Conservation (phyloP, 495 filamentous ascomycete genomes). For the Penicillium daleae region DNA sequence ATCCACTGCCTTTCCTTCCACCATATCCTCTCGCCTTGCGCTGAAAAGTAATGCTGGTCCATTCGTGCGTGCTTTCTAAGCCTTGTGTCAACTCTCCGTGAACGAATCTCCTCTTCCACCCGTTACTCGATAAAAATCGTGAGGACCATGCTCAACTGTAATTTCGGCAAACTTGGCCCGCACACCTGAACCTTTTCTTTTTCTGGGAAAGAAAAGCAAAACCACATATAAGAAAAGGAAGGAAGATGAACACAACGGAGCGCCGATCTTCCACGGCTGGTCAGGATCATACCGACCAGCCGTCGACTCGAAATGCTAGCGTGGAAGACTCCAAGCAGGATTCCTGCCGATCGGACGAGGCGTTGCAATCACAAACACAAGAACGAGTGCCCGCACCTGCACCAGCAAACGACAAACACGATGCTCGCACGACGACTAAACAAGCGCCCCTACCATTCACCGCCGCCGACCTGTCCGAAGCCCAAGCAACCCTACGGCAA, state of each 20-base stretch:
- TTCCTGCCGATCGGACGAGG: constrained; percentile 30
- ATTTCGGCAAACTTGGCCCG: constrained; percentile 27
- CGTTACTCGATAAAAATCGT: constrained; percentile 1
- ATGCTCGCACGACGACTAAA: constrained; percentile 31
- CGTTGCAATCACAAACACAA: constrained; percentile 18
- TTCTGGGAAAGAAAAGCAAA: not conserved
- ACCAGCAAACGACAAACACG: constrained; percentile 30
- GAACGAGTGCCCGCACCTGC: constrained; percentile 13
- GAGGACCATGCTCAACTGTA: constrained; percentile 32
- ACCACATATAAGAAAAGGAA: constrained; percentile 15
- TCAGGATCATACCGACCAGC: constrained; percentile 36
- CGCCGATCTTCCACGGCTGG: constrained; percentile 36
- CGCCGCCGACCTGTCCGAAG: constrained; percentile 34
- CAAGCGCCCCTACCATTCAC: constrained; percentile 35
- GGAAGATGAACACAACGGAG: constrained; percentile 42
- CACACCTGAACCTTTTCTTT: constrained; percentile 16
- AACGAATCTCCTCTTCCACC: constrained; percentile 3
- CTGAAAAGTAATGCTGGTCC: constrained; percentile 45
- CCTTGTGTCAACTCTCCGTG: constrained; percentile 36
- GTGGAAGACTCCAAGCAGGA: constrained; percentile 29
- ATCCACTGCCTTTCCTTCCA: constrained; percentile 19
- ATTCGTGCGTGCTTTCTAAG: constrained; percentile 36
- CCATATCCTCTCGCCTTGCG: constrained; percentile 10
- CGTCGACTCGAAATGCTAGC: constrained; percentile 33
- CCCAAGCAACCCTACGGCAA: constrained; percentile 44